Conservation (phyloP, 805 yeast genomes). For the Ascoidea rubescens region DNA sequence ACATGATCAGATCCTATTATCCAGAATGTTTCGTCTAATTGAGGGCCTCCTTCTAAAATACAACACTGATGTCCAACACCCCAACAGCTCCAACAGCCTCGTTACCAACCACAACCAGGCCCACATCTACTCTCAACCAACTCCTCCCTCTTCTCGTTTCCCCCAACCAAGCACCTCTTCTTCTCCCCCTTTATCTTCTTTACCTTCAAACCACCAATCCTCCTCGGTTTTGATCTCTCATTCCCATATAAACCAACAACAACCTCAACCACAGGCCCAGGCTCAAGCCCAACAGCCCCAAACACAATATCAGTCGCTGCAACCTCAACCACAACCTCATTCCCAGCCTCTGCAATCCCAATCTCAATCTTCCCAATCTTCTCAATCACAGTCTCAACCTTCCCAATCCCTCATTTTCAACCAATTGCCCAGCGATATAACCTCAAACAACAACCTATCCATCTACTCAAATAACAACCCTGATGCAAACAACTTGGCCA, state of each 20-base stretch:
- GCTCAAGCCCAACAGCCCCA: background rate
- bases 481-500: background rate
- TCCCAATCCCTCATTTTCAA: background rate
- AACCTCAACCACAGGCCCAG: background rate
- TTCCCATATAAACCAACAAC: background rate
- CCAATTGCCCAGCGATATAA: background rate
- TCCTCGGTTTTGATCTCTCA: background rate
- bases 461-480: background rate
- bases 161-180: background rate
- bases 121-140: background rate
- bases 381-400: too few relatives aligned
- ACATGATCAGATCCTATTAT: background rate
- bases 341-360: background rate
- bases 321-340: background rate
- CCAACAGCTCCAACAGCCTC: constrained; percentile 8
- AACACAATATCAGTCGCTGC: background rate
- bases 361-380: too few relatives aligned
- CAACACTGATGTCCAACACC: constrained; percentile 6
- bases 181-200: too few relatives aligned
- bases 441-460: background rate
- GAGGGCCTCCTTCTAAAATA: background rate
- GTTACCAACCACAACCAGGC: constrained; percentile 8
- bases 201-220: background rate
- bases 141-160: background rate
- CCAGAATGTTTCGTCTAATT: background rate